Conservation (phyloP, 1,139 yeast genomes). For the Taphrina deformans region DNA sequence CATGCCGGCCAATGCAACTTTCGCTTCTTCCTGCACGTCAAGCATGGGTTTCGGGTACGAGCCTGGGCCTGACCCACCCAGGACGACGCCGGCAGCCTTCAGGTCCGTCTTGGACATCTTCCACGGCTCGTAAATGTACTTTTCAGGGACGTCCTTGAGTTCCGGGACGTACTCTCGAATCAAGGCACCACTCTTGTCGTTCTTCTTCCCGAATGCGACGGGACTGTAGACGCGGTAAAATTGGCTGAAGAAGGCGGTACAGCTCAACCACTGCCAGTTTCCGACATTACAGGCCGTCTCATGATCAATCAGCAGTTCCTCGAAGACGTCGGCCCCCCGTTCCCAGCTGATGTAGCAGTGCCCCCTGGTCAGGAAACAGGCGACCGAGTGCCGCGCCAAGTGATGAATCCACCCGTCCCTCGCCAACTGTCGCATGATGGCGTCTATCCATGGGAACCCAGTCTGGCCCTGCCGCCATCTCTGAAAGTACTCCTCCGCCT, state of each 20-base stretch:
- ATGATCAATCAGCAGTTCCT: constrained; percentile 30
- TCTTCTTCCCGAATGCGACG: constrained; percentile 28
- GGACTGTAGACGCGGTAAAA: constrained; percentile 32
- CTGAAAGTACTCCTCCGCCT: constrained; percentile 29
- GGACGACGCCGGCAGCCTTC: constrained; percentile 18
- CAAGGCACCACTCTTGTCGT: constrained; percentile 30
- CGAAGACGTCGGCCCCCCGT: constrained; percentile 33
- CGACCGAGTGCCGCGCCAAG: constrained; percentile 32
- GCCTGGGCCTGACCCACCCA: constrained; percentile 5
- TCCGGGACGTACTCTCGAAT: constrained; percentile 32
- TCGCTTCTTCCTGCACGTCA: constrained; percentile 24
- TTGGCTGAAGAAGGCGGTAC: constrained; percentile 33
- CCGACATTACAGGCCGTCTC: constrained; percentile 33
- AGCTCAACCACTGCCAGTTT: constrained; percentile 32
- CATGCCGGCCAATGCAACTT: constrained; percentile 25
- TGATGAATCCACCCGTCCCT: constrained; percentile 34
- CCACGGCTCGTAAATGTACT: constrained; percentile 34
- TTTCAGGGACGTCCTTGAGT: constrained; percentile 26
- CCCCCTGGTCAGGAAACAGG: constrained; percentile 34
- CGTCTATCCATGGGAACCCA: constrained; percentile 34
- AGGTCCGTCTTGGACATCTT: constrained; percentile 14
- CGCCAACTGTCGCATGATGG: constrained; percentile 31
- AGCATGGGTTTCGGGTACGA: constrained; percentile 27
- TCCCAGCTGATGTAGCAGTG: constrained; percentile 33
- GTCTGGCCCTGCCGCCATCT: constrained; percentile 29